These are phyloP conservation scores for Pseudopediastrum boryanum DNA, from an alignment of 139 green algal species.

Conservation along the genomic window DNA sequence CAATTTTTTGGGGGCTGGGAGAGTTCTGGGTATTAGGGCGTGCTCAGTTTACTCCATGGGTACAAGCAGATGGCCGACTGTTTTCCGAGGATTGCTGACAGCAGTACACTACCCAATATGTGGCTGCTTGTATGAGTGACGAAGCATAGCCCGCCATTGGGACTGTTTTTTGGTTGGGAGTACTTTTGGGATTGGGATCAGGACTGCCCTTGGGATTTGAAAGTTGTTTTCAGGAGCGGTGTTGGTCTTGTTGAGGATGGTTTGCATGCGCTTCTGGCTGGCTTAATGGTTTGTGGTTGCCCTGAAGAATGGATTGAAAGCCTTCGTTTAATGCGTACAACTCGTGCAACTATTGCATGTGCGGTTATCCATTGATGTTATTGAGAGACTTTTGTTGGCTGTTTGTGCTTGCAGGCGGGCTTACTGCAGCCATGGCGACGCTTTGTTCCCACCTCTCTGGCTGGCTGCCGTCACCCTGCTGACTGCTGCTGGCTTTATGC, in stretches of 20 bases:
- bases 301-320: background rate
- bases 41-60: background rate
- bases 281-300: background rate
- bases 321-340: background rate
- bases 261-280: background rate
- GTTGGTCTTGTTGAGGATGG: background rate
- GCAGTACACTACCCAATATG: too few relatives aligned
- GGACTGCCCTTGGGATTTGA: too few relatives aligned
- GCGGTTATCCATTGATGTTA: background rate
- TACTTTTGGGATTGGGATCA: too few relatives aligned
- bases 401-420: conserved; percentile 17
- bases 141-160: too few relatives aligned
- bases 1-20: background rate
- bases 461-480: background rate
- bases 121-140: too few relatives aligned
- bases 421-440: conserved; percentile 35
- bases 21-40: background rate
- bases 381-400: background rate
- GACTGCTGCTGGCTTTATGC: conserved; percentile 20
- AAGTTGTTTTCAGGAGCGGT: background rate
- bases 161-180: too few relatives aligned
- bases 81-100: background rate
- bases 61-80: background rate
- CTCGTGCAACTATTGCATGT: too few relatives aligned
- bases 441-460: conserved; percentile 30